Percentiles rank a stretch among this genome's conserved stretches.
phyloP scores from a whole-genome alignment of 345 rosid species.

The Eucalyptus tenuipes region DNA sequence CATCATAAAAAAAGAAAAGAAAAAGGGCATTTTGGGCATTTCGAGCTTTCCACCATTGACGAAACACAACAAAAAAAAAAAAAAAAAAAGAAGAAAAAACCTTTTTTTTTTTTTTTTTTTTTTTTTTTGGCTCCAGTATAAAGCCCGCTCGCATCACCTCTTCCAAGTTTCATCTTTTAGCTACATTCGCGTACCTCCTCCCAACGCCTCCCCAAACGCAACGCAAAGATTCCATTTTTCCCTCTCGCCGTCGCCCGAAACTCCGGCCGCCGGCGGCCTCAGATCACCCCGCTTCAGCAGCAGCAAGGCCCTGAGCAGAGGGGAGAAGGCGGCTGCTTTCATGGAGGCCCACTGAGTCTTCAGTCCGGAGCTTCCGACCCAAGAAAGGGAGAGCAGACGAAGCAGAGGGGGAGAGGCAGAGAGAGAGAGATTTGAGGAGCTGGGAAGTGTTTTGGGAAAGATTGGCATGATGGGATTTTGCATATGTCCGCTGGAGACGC shows the following conservation, averaged over 20 bases:
- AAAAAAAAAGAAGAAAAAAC: too few species aligned
- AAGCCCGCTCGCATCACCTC: not conserved
- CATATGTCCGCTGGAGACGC: slow-evolving; percentile 64
- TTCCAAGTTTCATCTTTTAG: not conserved
- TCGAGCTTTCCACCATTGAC: not conserved
- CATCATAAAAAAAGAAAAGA: not conserved
- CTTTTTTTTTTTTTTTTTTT: accelerated
- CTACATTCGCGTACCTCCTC: not conserved
- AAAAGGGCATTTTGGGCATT: not conserved
- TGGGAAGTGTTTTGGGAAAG: not conserved
- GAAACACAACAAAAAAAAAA: accelerated
- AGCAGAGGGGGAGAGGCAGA: not conserved
- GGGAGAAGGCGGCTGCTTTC: not conserved
- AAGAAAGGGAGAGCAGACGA: not conserved
- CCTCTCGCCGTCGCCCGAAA: not conserved
- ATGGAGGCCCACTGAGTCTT: not conserved
- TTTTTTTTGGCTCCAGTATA: not conserved
- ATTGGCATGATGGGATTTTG: slow-evolving; percentile 75
- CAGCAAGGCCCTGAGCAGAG: not conserved
- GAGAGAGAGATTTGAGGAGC: not conserved
- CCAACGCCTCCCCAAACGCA: not conserved
- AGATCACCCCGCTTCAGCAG: not conserved
- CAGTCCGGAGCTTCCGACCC: not conserved
- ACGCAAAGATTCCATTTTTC: not conserved
- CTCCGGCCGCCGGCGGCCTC: not conserved